Percentiles rank a stretch among this genome's conserved stretches.
These are phyloP conservation scores for Aspergillus mulundensis DNA, from an alignment of 495 filamentous ascomycete species.

Conservation along the genomic window DNA sequence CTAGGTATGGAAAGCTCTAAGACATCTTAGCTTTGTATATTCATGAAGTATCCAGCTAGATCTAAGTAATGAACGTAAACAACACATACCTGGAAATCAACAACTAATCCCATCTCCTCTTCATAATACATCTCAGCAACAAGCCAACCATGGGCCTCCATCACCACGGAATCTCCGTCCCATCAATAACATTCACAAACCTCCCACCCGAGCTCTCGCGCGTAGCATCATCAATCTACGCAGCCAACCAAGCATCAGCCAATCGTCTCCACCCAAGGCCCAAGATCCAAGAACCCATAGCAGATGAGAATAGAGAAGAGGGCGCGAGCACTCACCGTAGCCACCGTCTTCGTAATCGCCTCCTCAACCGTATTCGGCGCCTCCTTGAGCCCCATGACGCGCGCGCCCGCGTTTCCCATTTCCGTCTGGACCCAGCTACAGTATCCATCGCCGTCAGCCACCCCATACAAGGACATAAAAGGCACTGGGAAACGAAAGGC, in stretches of 20 bases:
- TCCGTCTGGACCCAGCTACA: slow-evolving; percentile 8
- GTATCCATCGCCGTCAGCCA: background rate
- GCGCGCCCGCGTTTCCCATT: slow-evolving; percentile 5
- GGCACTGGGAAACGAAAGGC: no score
- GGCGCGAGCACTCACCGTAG: background rate
- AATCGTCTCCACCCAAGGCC: no score
- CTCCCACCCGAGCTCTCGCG: background rate
- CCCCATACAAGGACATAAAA: background rate
- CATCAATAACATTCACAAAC: slow-evolving; percentile 7
- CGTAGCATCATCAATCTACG: slow-evolving; percentile 3
- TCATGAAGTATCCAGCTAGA: no score
- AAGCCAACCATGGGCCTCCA: no score
- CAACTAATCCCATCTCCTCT: no score
- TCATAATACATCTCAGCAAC: no score
- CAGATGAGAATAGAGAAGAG: background rate
- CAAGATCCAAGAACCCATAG: no score
- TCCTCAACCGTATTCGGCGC: slow-evolving; percentile 6
- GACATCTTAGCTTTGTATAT: no score
- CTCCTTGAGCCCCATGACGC: background rate
- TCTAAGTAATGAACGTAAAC: no score
- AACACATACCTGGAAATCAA: no score
- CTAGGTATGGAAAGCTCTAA: no score
- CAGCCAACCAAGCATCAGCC: background rate
- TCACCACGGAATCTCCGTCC: slow-evolving; percentile 9
- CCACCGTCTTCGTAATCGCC: background rate